Conservation (phyloP, 495 filamentous ascomycete species). For the Tricharina praecox region DNA sequence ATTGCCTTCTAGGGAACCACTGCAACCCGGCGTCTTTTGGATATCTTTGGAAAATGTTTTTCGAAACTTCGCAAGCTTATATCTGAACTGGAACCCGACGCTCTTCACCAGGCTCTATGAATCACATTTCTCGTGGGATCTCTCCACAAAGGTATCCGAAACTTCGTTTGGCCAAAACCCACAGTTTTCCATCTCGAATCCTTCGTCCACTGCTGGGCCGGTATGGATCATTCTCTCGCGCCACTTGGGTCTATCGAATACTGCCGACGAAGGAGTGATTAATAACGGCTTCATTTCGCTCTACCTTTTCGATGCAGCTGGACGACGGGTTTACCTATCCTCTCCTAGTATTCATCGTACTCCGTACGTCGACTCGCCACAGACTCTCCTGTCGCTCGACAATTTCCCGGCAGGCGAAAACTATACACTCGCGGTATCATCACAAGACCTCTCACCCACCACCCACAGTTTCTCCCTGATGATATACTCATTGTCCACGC, state of each 20-base stretch:
- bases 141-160: constrained; percentile 40
- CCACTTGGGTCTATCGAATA: constrained; percentile 43
- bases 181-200: constrained; percentile 54
- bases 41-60: constrained; percentile 69
- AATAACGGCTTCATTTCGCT: constrained; percentile 64
- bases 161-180: constrained; percentile 62
- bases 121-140: constrained; percentile 76
- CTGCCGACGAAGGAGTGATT: constrained; percentile 6
- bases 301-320: constrained; percentile 49
- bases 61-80: constrained; percentile 84
- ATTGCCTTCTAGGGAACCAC: constrained; percentile 3
- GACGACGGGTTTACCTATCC: constrained; percentile 54
- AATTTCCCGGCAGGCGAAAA: constrained; percentile 38
- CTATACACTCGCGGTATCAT: constrained; percentile 65
- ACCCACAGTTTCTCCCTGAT: constrained; percentile 71
- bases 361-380: constrained; percentile 84
- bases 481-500: constrained; percentile 46
- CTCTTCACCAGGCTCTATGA: constrained; percentile 70
- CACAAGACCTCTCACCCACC: constrained; percentile 52
- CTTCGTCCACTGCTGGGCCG: constrained; percentile 32
- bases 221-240: constrained; percentile 75
- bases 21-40: constrained; percentile 66
- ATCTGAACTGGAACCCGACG: constrained; percentile 90
- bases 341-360: constrained; percentile 50
- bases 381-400: constrained; percentile 62